Percentiles rank a stretch among this genome's conserved stretches.
phyloP scores from a whole-genome alignment of 2,329 filamentous ascomycete genomes.

The Hymenoscyphus infarciens region DNA sequence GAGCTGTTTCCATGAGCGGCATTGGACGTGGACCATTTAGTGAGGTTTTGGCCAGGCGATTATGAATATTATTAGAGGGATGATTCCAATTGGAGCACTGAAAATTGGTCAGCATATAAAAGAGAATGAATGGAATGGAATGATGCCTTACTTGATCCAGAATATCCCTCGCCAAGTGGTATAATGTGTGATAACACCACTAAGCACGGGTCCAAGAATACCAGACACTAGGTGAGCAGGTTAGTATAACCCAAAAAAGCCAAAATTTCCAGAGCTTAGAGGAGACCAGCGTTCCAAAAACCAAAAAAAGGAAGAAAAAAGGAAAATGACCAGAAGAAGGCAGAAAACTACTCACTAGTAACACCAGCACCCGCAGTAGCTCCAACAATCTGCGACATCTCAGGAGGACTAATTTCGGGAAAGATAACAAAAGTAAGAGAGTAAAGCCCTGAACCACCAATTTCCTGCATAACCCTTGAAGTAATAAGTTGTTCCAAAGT shows the following conservation, averaged over 20 bases:
- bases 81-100: slow-evolving; percentile 49
- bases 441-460: slow-evolving; percentile 15
- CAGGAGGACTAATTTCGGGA: slow-evolving; percentile 9
- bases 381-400: slow-evolving; percentile 6
- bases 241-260: neutral
- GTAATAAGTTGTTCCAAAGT: slow-evolving; percentile 38
- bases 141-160: slow-evolving; percentile 13
- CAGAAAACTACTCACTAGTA: slow-evolving; percentile 9
- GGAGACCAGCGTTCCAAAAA: neutral
- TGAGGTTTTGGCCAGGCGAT: slow-evolving; percentile 47
- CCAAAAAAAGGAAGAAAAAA: no score
- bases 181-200: slow-evolving; percentile 19
- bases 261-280: no score
- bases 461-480: slow-evolving; percentile 11
- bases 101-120: neutral
- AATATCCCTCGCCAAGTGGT: slow-evolving; percentile 20
- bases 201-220: slow-evolving; percentile 20
- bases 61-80: slow-evolving; percentile 46
- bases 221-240: slow-evolving; percentile 9
- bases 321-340: neutral
- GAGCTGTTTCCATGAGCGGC: slow-evolving; percentile 38
- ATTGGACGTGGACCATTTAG: slow-evolving; percentile 43
- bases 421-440: slow-evolving; percentile 15
- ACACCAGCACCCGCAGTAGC: slow-evolving; percentile 19
- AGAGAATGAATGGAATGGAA: neutral